Evolutionary conservation across 2,329 filamentous ascomycete genomes (phyloP), one percentile per base, ranked within the genome.

Genomic region (Fusarium subtropicale): DNA sequence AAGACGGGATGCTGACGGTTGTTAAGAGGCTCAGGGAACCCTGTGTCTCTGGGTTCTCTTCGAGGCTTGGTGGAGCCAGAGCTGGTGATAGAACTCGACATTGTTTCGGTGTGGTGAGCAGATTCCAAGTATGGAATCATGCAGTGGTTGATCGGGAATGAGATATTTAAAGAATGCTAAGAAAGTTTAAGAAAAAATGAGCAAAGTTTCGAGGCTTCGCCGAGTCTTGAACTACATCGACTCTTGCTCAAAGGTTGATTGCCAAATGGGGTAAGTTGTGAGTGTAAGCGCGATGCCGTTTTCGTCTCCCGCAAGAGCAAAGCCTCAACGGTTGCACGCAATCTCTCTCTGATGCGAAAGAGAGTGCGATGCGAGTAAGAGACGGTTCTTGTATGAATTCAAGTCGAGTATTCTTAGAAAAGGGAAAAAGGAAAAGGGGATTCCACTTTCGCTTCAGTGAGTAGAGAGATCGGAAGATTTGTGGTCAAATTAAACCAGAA

Each of bases 11-110:
- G 79, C 82, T 73, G 72, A 86, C 84, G 74, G 56, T 79, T 81
- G 56, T 81, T 81, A 45, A 86, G 84, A 1, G 83, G 79, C 61
- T 86, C 84, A 2, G 85, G 85, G 60, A 87, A 87, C 46, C 85
- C 85, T 16, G 85, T 86, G 72, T 86, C 80, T 58, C 82, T 75
- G 44, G 74, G 72, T 55, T 64, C 68, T 53, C 70, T 73, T 53
- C 70, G 73, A 47, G 71, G 45, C 51, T 70, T 76, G 55, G 47
- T 52, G 31, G 60, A 74, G n/a, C 70, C 74, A 2, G 67, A 56
- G 12, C 72, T 60, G 73, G 76, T 73, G 12, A 67, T 57, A 26
- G 73, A 72, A 7, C 68, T 58, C 31, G 72, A 55, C 78, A 78
- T 76, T 64, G 72, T 62, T 64, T 75, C 55, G 53, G 71, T 77